Percentiles rank a stretch among this genome's conserved stretches.
Evolutionary conservation across 2,329 filamentous ascomycete species (phyloP).

Genomic region (Phaeosphaeria sp.): DNA sequence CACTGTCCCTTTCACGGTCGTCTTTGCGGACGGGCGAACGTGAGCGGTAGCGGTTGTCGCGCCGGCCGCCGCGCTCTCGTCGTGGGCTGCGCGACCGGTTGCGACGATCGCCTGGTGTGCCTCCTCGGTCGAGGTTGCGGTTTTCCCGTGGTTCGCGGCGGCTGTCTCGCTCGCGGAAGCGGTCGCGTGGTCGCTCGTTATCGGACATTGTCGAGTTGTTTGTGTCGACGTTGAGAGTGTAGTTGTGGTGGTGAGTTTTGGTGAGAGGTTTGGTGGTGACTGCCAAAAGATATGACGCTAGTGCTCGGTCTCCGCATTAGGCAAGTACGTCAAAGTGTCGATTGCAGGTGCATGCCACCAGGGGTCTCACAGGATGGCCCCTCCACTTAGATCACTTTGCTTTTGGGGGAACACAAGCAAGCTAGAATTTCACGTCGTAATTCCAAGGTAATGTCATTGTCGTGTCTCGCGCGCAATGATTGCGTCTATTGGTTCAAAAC

Average conservation of each 20-base stretch:
- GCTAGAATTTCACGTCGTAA: too few relatives aligned
- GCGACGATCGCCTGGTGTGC: slow-evolving; percentile 33
- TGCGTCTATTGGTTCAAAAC: neutral
- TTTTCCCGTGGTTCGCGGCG: slow-evolving; percentile 26
- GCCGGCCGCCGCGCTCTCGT: slow-evolving; percentile 34
- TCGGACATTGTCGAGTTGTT: slow-evolving; percentile 26
- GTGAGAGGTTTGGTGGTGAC: neutral
- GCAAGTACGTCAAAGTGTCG: neutral
- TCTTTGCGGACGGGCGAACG: slow-evolving; percentile 35
- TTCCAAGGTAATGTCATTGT: neutral
- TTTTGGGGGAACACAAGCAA: neutral
- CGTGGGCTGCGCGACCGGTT: slow-evolving; percentile 45
- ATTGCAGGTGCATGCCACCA: neutral
- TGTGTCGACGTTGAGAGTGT: slow-evolving; percentile 1
- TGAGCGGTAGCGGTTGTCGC: slow-evolving; percentile 35
- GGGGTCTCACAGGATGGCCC: neutral
- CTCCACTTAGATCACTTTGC: neutral
- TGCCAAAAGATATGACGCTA: slow-evolving; percentile 3
- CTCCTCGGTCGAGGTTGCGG: slow-evolving; percentile 27
- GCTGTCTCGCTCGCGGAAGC: slow-evolving; percentile 28
- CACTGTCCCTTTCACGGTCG: slow-evolving; percentile 23
- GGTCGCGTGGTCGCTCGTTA: slow-evolving; percentile 32
- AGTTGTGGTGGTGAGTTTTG: neutral
- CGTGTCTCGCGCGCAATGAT: neutral
- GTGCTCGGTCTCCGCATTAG: neutral